Conservation (phyloP, 352 stramenopile species). For the Thraustochytrium striatum region DNA sequence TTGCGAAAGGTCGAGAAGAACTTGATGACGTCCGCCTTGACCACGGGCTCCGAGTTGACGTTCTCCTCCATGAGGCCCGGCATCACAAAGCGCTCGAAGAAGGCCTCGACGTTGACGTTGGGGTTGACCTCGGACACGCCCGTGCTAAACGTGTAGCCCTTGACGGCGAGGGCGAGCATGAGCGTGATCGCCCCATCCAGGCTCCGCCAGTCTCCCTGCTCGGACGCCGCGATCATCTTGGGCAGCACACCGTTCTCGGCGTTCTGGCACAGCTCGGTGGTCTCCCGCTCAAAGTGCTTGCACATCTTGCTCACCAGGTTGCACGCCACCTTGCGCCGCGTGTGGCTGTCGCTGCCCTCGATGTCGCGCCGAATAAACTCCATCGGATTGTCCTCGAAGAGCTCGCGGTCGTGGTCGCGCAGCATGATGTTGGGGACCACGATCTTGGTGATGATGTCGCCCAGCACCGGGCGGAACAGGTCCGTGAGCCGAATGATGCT, state of each 20-base stretch:
- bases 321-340: conserved; percentile 83
- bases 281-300: conserved; percentile 83
- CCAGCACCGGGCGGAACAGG: conserved; percentile 72
- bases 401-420: conserved; percentile 87
- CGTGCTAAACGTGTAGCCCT: conserved; percentile 81
- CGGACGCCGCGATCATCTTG: conserved; percentile 47
- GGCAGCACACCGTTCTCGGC: conserved; percentile 46
- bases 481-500: conserved; percentile 85
- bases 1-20: conserved; percentile 97
- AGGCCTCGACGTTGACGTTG: conserved; percentile 90
- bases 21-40: conserved; percentile 95
- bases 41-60: conserved; percentile 75
- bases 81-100: conserved; percentile 87
- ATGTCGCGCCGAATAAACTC: conserved; percentile 97
- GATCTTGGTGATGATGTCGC: conserved; percentile 88
- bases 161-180: conserved; percentile 88
- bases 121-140: conserved; percentile 91
- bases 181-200: conserved; percentile 70
- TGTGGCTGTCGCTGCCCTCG: conserved; percentile 94
- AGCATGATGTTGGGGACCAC: conserved; percentile 96
- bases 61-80: conserved; percentile 74
- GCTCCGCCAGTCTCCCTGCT: conserved; percentile 46
- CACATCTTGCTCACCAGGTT: conserved; percentile 91
- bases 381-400: conserved; percentile 96
- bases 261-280: conserved; percentile 59